Base-by-base conservation (phyloP, 768 basidiomycete species). In the Mycena polygramma region DNA sequence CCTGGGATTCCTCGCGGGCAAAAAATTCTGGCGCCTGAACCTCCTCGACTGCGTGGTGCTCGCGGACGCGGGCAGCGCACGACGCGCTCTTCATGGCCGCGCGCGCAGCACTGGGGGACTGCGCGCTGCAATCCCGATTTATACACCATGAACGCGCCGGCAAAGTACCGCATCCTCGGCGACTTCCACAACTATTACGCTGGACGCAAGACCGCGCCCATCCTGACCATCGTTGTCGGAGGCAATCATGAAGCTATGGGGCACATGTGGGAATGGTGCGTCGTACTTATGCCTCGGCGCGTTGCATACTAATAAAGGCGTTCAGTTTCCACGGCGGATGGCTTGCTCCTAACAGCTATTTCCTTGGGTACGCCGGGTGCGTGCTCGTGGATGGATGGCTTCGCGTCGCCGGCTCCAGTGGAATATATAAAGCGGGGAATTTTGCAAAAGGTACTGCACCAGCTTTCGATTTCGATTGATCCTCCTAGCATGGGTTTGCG, bases 321-420 rank as follows among this genome's bases (percentile, higher is more conserved):
- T 62, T 13, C 22, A 97, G 95, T 66, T 98, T 96, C 79, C 94
- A 99, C 75, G 97, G 97, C 20, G 97, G 96, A 8, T 99, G 97
- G 97, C 81, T 99, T 14, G 98, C 97, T 0, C 94, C 94, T 0
- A 97, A 98, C 77, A 97, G 99, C 62, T 99, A 98, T 81, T 99
- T 94, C 79, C 88, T 99, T 4, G 98, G 98, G 0, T 89, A 92
- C 75, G 95, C 96, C 3, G 97, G 97, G 0, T 94, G 93, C 60
- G 86, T 99, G 0, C 88, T 92, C 45, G 90, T 98, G 35, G 93
- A 97, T 75, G 97, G 96, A 0, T 73, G 71, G 71, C 71, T 98
- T 24, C 88, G 95, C 11, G 94, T 99, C 52, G 91, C 93, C 22
- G 98, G 98, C 5, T 90, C 92, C 4, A 97, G 95, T 13, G 97